These are phyloP conservation scores for Aureobasidium zeae DNA, from an alignment of 2,329 filamentous ascomycete species.

Conservation along the genomic window DNA sequence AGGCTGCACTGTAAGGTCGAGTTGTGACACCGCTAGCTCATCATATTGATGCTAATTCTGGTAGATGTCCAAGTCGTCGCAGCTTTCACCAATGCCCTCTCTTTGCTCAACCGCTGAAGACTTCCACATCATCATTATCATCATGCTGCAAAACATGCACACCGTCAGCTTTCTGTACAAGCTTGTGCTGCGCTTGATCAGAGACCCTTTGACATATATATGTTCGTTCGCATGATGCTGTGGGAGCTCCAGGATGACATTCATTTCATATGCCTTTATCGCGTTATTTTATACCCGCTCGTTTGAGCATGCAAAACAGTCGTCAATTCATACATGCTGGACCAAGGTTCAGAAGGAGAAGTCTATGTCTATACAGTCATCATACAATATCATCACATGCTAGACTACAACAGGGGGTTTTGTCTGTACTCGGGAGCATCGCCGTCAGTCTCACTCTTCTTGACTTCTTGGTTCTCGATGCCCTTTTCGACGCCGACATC, in stretches of 20 bases:
- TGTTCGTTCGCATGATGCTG: not conserved
- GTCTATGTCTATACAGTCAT: constrained; percentile 9
- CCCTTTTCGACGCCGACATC: constrained; percentile 47
- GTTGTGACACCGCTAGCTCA: constrained; percentile 25
- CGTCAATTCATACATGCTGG: not conserved
- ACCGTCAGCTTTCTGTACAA: not conserved
- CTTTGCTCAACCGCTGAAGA: constrained; percentile 29
- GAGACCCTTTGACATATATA: not conserved
- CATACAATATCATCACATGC: too few species aligned
- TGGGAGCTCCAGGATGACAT: not conserved
- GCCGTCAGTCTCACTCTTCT: constrained; percentile 39
- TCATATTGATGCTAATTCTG: too few species aligned
- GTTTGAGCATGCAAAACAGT: not conserved
- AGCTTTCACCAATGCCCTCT: constrained; percentile 42
- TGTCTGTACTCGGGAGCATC: constrained; percentile 53
- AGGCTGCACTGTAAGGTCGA: constrained; percentile 63
- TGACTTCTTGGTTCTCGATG: constrained; percentile 41
- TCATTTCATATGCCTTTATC: not conserved
- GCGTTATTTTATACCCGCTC: constrained; percentile 10
- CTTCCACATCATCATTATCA: not conserved
- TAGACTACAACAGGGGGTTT: constrained; percentile 51
- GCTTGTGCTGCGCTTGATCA: not conserved
- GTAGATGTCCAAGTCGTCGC: constrained; percentile 39
- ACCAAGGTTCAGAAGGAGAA: not conserved
- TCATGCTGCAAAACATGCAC: not conserved